These are phyloP conservation scores for Paecilomyces sp. DNA, from an alignment of 2,329 filamentous ascomycete species.

Conservation along the genomic window DNA sequence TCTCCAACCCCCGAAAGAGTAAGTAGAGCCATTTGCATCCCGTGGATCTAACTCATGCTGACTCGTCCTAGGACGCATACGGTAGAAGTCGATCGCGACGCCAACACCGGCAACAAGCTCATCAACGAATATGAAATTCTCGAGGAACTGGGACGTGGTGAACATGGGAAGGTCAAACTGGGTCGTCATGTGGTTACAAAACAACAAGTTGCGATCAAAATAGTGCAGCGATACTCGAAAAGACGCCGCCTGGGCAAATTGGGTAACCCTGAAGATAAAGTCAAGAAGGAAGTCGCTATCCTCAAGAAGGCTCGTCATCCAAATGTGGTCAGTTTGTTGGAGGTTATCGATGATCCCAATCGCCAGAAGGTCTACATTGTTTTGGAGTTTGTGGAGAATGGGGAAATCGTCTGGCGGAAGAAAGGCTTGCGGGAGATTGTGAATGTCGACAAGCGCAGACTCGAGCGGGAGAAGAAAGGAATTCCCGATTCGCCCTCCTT, in stretches of 20 bases:
- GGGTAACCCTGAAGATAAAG: constrained; percentile 61
- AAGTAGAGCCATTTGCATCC: constrained; percentile 28
- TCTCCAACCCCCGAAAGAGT: constrained; percentile 69
- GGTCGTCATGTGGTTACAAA: constrained; percentile 70
- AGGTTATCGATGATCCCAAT: constrained; percentile 95
- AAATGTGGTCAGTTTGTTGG: constrained; percentile 91
- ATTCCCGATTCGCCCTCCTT: constrained; percentile 59
- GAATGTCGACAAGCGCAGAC: constrained; percentile 69
- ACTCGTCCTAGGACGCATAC: constrained; percentile 63
- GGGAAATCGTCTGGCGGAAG: constrained; percentile 90
- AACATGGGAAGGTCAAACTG: constrained; percentile 96
- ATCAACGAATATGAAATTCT: constrained; percentile 98
- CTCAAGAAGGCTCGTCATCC: constrained; percentile 95
- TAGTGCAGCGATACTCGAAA: constrained; percentile 92
- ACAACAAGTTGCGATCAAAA: constrained; percentile 92
- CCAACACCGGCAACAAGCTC: constrained; percentile 81
- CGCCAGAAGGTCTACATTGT: constrained; percentile 98
- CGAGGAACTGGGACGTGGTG: constrained; percentile 88
- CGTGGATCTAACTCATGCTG: neutral
- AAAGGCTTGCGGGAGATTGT: constrained; percentile 80
- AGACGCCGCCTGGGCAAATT: constrained; percentile 76
- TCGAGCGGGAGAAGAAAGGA: constrained; percentile 68
- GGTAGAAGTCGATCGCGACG: constrained; percentile 82
- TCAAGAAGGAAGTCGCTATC: constrained; percentile 94
- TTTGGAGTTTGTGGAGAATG: constrained; percentile 86